Percentiles rank a stretch among this genome's conserved stretches.
These are phyloP conservation scores for Licmophora abbreviata DNA, from an alignment of 108 stramenopile genomes.

Conservation along the genomic window DNA sequence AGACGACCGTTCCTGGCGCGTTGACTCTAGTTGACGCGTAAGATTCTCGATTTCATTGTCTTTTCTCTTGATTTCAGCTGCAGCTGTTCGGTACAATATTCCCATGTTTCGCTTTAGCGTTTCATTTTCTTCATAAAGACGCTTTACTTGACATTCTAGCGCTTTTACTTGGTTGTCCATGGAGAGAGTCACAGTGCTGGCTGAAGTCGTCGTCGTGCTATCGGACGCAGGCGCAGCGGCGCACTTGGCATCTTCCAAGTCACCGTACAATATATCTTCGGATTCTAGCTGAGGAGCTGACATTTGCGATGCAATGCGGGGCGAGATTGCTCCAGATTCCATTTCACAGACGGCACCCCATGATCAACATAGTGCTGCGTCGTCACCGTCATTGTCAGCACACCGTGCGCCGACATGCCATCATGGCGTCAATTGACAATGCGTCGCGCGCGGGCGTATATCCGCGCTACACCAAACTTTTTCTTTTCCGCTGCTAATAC, in stretches of 20 bases:
- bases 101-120: constrained; percentile 49
- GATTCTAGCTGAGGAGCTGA: neutral
- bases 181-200: neutral
- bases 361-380: neutral
- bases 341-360: neutral
- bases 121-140: constrained; percentile 35
- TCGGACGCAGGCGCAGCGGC: too few relatives aligned
- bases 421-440: too few relatives aligned
- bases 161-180: constrained; percentile 8
- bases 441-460: too few relatives aligned
- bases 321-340: neutral
- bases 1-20: too few relatives aligned
- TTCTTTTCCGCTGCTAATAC: too few relatives aligned
- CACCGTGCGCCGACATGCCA: too few relatives aligned
- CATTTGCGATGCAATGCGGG: neutral
- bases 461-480: too few relatives aligned
- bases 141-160: constrained; percentile 5
- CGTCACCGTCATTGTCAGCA: neutral
- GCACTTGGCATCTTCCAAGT: constrained; percentile 6
- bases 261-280: constrained; percentile 7
- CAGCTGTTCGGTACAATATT: constrained; percentile 50
- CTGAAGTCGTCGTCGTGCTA: neutral
- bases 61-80: constrained; percentile 41
- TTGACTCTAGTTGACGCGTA: neutral
- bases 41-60: constrained; percentile 15